Percentiles rank a stretch among this genome's conserved stretches.
phyloP scores from a whole-genome alignment of 2,329 filamentous ascomycete species.

The Coleophoma crateriformis region DNA sequence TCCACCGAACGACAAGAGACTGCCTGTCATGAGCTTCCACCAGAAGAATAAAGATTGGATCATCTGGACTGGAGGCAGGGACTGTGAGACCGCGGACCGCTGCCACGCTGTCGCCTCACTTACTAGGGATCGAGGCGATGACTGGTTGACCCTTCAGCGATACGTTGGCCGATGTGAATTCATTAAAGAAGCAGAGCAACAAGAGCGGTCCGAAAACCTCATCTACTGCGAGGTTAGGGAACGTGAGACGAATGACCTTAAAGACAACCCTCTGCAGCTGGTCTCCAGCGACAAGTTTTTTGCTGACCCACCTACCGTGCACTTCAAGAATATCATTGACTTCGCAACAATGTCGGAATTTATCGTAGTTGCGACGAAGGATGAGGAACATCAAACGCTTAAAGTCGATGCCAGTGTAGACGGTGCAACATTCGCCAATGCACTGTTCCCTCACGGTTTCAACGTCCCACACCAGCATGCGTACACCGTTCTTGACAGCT shows the following conservation, averaged over 20 bases:
- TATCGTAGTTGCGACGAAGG: constrained; percentile 75
- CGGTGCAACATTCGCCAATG: constrained; percentile 74
- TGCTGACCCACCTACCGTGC: constrained; percentile 51
- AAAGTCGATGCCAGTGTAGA: constrained; percentile 81
- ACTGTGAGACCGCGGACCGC: constrained; percentile 51
- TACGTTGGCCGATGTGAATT: constrained; percentile 84
- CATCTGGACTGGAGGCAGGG: constrained; percentile 74
- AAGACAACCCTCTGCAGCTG: constrained; percentile 60
- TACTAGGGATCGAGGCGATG: constrained; percentile 72
- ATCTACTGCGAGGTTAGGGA: constrained; percentile 59
- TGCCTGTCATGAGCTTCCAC: constrained; percentile 70
- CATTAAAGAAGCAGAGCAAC: constrained; percentile 55
- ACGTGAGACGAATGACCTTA: constrained; percentile 58
- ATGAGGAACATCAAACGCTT: constrained; percentile 60
- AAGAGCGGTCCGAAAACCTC: constrained; percentile 33
- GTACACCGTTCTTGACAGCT: constrained; percentile 93
- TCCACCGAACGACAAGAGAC: constrained; percentile 32
- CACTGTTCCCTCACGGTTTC: constrained; percentile 82
- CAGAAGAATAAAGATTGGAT: constrained; percentile 83
- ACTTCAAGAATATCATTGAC: constrained; percentile 67
- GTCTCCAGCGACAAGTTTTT: constrained; percentile 79
- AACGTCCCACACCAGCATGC: constrained; percentile 70
- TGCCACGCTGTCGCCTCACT: constrained; percentile 74
- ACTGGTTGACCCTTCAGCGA: constrained; percentile 70
- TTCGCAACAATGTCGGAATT: constrained; percentile 97